Base-by-base conservation (phyloP, 2,329 filamentous ascomycete genomes). In the Alternaria sp. region DNA sequence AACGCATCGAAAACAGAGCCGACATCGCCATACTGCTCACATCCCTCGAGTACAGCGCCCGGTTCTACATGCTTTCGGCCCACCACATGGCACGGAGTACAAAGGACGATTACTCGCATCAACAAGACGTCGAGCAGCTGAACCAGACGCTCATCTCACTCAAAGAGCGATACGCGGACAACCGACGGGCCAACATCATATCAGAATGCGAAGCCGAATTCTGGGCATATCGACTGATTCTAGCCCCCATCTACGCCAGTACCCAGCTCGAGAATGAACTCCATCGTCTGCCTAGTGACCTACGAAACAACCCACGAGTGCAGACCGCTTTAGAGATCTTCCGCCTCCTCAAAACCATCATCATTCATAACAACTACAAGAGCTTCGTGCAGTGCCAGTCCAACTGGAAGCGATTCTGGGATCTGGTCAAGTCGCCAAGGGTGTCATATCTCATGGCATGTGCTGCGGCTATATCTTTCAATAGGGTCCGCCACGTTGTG, bases 71-170 rank as follows among this genome's bases (percentile, higher is more conserved):
- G 22, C 67, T 88, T 3, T 87, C 86, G 3, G 78, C 89, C 43
- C 88, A 90, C 70, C 80, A 88, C 36, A 81, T 89, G 62, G 61
- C 69, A 3, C 60, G 53, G 14, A 68, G 61, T 26, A 84, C 82
- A 49, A 81, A 83, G 48, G 78, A 78, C 18, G 78, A 81, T 46
- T 81, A 80, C 48, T 81, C 84, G n/a, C 73, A 75, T 44, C 68
- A 83, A n/a, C 87, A 89, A 70, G 88, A 90, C 66, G 81, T 86
- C 20, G 87, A 89, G 68, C 88, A 90, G 70, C 81, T 89, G 52
- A 87, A 87, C 72, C 85, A 87, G 66, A 88, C 88, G 1, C 80
- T 89, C 59, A 79, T 87, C 1, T 88, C 87, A 1, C 73, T 90
- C 12, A 88, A 73, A 82, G 87, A 70, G 83, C 87, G 70, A 18